A percentile compares a stretch with the other conserved stretches of the same genome.
phyloP scores from a whole-genome alignment of 352 stramenopile genomes.

The Thalassiosira pacifica region DNA sequence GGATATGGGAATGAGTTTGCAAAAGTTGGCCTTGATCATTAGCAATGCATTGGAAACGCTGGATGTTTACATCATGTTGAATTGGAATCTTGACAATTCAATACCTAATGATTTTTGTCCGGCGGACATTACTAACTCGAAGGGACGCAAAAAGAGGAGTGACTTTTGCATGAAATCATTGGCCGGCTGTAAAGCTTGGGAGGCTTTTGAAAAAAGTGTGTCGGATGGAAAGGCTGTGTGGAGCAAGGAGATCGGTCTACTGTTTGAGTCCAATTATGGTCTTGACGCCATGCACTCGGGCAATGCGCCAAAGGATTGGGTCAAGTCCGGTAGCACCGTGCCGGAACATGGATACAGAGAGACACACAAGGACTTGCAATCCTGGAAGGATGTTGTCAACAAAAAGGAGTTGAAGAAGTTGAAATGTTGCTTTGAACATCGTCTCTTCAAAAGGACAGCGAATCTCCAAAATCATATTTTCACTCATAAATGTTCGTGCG shows the following conservation, averaged over 20 bases:
- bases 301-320: background rate
- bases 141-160: too few species aligned
- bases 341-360: background rate
- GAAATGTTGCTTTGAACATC: background rate
- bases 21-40: background rate
- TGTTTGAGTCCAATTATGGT: background rate
- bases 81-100: too few species aligned
- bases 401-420: background rate
- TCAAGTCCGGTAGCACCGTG: background rate
- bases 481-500: background rate
- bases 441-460: background rate
- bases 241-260: background rate
- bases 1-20: background rate
- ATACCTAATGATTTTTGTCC: too few species aligned
- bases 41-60: background rate
- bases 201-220: background rate
- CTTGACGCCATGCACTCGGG: conserved; percentile 3
- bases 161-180: background rate
- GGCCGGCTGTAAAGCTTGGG: background rate
- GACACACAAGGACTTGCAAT: background rate
- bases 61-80: too few species aligned
- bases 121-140: too few species aligned
- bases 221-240: background rate
- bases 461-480: conserved; percentile 6
- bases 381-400: background rate